Evolutionary conservation across 192 early-diverging fungal genomes (phyloP).

Genomic region (Podochytrium sp.): DNA sequence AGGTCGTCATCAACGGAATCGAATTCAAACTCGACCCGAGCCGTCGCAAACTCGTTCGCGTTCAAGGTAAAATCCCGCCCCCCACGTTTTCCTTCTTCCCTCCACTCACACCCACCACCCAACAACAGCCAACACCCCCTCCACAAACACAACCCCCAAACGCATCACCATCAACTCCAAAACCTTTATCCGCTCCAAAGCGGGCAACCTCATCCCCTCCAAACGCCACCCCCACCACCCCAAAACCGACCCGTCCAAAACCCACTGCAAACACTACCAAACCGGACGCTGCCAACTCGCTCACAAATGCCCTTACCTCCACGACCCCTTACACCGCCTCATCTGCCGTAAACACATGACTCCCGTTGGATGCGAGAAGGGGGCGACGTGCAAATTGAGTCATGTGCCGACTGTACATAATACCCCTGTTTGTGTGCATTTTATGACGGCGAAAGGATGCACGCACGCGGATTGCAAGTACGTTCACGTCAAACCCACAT

Average conservation of each 20-base stretch:
- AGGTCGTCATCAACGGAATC: constrained; percentile 1
- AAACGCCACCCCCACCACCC: not conserved
- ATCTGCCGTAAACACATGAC: constrained; percentile 10
- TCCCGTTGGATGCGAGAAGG: not conserved
- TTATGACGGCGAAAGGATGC: not conserved
- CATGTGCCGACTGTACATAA: not conserved
- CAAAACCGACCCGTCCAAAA: not conserved
- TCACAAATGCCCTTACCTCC: constrained; percentile 13
- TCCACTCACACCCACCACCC: not conserved
- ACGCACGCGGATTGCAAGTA: not conserved
- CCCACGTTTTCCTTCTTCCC: not conserved
- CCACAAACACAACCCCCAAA: not conserved
- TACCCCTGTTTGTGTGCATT: constrained; percentile 2
- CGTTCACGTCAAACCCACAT: not conserved
- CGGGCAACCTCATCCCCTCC: not conserved
- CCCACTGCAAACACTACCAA: not conserved
- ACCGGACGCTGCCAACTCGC: not conserved
- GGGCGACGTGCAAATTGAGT: not conserved
- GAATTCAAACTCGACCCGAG: not conserved
- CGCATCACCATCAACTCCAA: not conserved
- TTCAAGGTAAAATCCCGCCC: not conserved
- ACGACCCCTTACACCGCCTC: not conserved
- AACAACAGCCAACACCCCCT: not conserved
- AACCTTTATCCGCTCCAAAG: constrained; percentile 8
- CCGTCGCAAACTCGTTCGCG: constrained; percentile 8